phyloP scores from a whole-genome alignment of 1,284 basidiomycete genomes.

The Inonotus obliquus region DNA sequence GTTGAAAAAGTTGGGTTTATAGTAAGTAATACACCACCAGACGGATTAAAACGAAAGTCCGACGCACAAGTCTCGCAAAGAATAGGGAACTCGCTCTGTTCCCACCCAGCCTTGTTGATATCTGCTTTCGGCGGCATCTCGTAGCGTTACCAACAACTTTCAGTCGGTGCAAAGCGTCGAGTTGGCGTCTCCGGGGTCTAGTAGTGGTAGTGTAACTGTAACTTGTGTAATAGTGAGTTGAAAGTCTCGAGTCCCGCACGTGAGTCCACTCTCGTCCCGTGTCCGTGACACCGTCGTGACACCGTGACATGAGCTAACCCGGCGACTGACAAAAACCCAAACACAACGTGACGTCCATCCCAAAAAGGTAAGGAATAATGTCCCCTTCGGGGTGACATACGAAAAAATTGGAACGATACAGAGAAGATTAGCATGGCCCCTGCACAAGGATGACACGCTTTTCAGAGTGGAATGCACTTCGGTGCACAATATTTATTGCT shows the following conservation, averaged over 20 bases:
- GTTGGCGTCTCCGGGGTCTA: too few relatives aligned
- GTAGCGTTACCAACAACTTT: neutral
- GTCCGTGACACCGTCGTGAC: too few relatives aligned
- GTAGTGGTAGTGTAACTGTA: too few relatives aligned
- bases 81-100: conserved; percentile 87
- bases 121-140: conserved; percentile 61
- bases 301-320: too few relatives aligned
- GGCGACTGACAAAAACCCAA: conserved; percentile 17
- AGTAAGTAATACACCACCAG: too few relatives aligned
- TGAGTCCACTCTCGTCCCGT: neutral
- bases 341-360: neutral
- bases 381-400: conserved; percentile 22
- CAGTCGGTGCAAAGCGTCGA: too few relatives aligned
- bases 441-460: conserved; percentile 22
- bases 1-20: conserved; percentile 17
- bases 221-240: too few relatives aligned
- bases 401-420: conserved; percentile 22
- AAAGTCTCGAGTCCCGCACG: neutral
- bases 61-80: conserved; percentile 86
- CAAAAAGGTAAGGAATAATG: neutral
- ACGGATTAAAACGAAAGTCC: neutral
- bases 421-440: conserved; percentile 22
- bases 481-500: conserved; percentile 21
- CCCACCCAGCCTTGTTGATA: conserved; percentile 89
- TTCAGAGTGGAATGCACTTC: conserved; percentile 22